phyloP scores from a whole-genome alignment of 768 basidiomycete genomes.

The Hortiboletus campestris region DNA sequence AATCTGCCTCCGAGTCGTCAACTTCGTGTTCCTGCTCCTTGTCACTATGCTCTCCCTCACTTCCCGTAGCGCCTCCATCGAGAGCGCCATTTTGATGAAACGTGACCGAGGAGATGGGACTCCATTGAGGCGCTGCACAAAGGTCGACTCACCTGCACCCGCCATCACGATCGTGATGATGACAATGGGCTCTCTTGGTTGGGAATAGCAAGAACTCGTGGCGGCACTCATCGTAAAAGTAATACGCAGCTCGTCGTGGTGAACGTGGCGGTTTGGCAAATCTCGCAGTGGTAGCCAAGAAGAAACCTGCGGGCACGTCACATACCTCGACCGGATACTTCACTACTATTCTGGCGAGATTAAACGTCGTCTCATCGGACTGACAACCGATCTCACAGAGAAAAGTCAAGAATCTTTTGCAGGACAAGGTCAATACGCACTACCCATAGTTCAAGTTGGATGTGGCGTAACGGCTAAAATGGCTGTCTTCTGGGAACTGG shows the following conservation, averaged over 20 bases:
- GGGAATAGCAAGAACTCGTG: conserved; percentile 10
- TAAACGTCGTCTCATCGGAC: no score
- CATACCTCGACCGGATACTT: not conserved
- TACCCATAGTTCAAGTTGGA: no score
- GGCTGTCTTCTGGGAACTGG: no score
- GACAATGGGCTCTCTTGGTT: conserved; percentile 59
- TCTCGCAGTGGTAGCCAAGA: conserved; percentile 9
- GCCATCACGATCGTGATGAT: conserved; percentile 97
- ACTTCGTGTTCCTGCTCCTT: conserved; percentile 33
- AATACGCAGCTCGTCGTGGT: no score
- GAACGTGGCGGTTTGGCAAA: not conserved
- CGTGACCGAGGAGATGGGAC: conserved; percentile 40
- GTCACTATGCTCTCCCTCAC: conserved; percentile 36
- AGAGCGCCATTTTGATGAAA: conserved; percentile 35
- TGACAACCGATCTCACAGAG: no score
- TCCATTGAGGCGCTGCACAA: conserved; percentile 93
- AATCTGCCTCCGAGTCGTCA: conserved; percentile 38
- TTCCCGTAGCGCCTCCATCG: conserved; percentile 34
- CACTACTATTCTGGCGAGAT: no score
- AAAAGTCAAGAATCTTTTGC: no score
- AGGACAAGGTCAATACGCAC: no score
- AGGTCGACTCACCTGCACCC: conserved; percentile 95
- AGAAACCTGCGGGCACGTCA: not conserved
- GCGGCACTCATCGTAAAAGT: conserved; percentile 27
- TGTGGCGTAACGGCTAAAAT: no score